Conservation (phyloP, 139 green algal genomes). For the Bryopsis sp. region DNA sequence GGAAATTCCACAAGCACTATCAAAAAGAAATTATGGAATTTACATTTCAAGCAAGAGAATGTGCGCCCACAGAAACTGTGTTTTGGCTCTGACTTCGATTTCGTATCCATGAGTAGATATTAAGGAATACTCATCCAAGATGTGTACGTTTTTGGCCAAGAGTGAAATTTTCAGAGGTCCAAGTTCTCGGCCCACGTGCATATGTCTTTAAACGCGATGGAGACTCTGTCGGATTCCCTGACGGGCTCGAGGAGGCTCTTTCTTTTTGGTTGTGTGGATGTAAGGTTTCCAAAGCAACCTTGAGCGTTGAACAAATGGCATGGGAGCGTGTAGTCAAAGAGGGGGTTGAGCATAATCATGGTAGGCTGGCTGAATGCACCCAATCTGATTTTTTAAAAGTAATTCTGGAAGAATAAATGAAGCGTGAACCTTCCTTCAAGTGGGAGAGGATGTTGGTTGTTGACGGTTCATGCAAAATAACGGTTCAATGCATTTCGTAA, state of each 20-base stretch:
- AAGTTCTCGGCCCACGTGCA: background rate
- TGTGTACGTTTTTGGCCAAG: background rate
- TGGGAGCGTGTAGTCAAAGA: constrained; percentile 59
- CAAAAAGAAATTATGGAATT: background rate
- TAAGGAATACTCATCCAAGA: constrained; percentile 6
- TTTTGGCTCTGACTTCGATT: too few species aligned
- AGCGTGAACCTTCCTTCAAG: background rate
- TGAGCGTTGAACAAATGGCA: constrained; percentile 74
- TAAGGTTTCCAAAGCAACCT: constrained; percentile 69
- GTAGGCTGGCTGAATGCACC: constrained; percentile 24
- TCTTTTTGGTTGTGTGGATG: background rate
- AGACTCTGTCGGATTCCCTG: background rate
- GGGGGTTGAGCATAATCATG: constrained; percentile 66
- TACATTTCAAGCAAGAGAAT: too few species aligned
- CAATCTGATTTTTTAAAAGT: too few species aligned
- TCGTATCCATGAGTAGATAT: background rate
- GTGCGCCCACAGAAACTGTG: too few species aligned
- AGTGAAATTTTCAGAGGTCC: background rate
- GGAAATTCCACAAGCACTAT: background rate
- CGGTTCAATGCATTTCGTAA: background rate
- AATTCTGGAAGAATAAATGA: too few species aligned
- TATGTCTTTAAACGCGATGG: background rate
- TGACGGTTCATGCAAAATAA: background rate
- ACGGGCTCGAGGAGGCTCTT: background rate
- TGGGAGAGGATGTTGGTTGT: background rate